Percentiles rank a stretch among this genome's conserved stretches.
These are phyloP conservation scores for Pisolithus microcarpus DNA, from an alignment of 768 basidiomycete species.

Conservation along the genomic window DNA sequence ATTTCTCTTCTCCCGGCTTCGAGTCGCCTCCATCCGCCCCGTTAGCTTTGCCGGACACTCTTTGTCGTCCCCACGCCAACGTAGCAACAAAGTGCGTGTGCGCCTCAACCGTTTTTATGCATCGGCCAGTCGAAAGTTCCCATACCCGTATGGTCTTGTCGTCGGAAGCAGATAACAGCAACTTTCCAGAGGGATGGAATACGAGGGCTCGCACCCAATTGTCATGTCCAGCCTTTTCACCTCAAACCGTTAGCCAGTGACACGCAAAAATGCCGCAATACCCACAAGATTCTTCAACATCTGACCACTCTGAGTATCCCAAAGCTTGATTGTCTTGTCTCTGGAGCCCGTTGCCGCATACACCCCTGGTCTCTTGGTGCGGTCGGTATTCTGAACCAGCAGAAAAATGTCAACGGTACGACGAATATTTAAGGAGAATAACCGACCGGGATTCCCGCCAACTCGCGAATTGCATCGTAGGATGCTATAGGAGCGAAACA, in stretches of 20 bases:
- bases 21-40: slow-evolving; percentile 28
- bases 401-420: background rate
- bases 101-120: slow-evolving; percentile 81
- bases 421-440: slow-evolving; percentile 5
- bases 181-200: slow-evolving; percentile 88
- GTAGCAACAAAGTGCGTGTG: slow-evolving; percentile 80
- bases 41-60: slow-evolving; percentile 36
- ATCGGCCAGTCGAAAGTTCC: slow-evolving; percentile 81
- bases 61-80: slow-evolving; percentile 71
- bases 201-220: slow-evolving; percentile 86
- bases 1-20: slow-evolving; percentile 41
- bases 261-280: slow-evolving; percentile 4
- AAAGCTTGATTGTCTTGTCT: slow-evolving; percentile 88
- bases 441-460: slow-evolving; percentile 63
- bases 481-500: slow-evolving; percentile 74
- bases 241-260: slow-evolving; percentile 5
- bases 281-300: slow-evolving; percentile 68
- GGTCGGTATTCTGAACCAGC: slow-evolving; percentile 41
- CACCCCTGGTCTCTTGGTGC: slow-evolving; percentile 40
- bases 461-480: slow-evolving; percentile 69
- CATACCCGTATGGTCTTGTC: slow-evolving; percentile 89
- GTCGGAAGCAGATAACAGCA: slow-evolving; percentile 84
- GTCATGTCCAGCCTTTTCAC: slow-evolving; percentile 76
- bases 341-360: slow-evolving; percentile 80
- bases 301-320: slow-evolving; percentile 82